A percentile compares a stretch with the other conserved stretches of the same genome.
Conservation (phyloP, 1,284 basidiomycete species). For the Cyathus olla region DNA sequence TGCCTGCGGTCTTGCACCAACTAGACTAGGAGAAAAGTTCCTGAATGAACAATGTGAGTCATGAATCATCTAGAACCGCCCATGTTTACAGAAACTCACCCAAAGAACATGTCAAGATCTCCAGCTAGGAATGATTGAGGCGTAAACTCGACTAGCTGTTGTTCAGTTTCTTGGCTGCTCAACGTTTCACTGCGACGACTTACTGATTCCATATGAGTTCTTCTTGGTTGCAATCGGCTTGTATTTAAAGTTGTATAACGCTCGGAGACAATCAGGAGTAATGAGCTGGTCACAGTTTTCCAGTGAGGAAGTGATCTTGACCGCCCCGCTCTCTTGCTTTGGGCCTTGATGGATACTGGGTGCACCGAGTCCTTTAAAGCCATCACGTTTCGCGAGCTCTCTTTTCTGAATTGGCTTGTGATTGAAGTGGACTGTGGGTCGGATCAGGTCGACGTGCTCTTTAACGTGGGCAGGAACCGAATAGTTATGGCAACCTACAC, state of each 20-base stretch:
- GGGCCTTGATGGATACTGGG: constrained; percentile 19
- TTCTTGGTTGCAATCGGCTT: constrained; percentile 47
- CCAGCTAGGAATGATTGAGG: constrained; percentile 41
- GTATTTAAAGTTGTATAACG: constrained; percentile 57
- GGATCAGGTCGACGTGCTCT: constrained; percentile 58
- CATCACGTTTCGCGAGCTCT: neutral
- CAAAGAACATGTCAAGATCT: constrained; percentile 45
- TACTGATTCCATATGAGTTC: constrained; percentile 64
- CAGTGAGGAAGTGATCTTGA: neutral
- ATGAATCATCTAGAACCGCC: neutral
- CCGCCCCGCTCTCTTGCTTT: constrained; percentile 43
- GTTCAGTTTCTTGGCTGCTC: constrained; percentile 14
- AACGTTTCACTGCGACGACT: constrained; percentile 5
- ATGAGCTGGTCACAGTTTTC: constrained; percentile 54
- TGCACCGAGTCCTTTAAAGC: constrained; percentile 17
- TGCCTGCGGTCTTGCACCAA: constrained; percentile 35
- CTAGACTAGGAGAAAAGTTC: constrained; percentile 43
- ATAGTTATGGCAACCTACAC: constrained; percentile 56
- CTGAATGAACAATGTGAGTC: constrained; percentile 12
- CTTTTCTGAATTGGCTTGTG: constrained; percentile 20
- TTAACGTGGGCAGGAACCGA: constrained; percentile 53
- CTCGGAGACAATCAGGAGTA: constrained; percentile 57
- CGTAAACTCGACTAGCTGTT: constrained; percentile 41
- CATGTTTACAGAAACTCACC: constrained; percentile 9
- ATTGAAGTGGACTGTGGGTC: constrained; percentile 57